A percentile compares a stretch with the other conserved stretches of the same genome.
Conservation (phyloP, 2,329 filamentous ascomycete species). For the Penicillium glabrum region DNA sequence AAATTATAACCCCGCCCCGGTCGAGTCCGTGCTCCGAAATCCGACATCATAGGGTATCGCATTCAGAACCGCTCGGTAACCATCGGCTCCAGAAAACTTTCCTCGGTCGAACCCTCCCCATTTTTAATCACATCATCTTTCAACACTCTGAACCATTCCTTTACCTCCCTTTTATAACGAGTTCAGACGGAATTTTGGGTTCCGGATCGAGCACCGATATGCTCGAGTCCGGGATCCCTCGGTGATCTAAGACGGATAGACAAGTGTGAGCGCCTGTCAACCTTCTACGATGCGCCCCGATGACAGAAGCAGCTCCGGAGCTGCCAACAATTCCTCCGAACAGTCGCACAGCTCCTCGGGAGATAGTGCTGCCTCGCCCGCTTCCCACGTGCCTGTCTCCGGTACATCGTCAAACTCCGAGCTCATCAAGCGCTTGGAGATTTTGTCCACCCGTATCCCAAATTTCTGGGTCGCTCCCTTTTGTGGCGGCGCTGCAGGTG, state of each 20-base stretch:
- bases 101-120: slow-evolving; percentile 6
- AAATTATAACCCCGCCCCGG: slow-evolving; percentile 23
- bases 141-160: background rate
- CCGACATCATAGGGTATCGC: slow-evolving; percentile 27
- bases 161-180: slow-evolving; percentile 2
- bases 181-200: slow-evolving; percentile 28
- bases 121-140: background rate
- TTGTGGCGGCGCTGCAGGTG: slow-evolving; percentile 82
- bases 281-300: slow-evolving; percentile 45
- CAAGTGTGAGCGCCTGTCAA: slow-evolving; percentile 36
- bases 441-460: slow-evolving; percentile 51
- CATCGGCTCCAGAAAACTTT: slow-evolving; percentile 23
- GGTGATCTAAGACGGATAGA: slow-evolving; percentile 41
- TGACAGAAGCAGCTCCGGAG: slow-evolving; percentile 39
- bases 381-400: slow-evolving; percentile 27
- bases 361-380: slow-evolving; percentile 23
- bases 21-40: slow-evolving; percentile 26
- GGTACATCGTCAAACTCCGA: slow-evolving; percentile 28
- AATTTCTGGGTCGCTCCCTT: slow-evolving; percentile 71
- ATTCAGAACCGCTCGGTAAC: slow-evolving; percentile 27
- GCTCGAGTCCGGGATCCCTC: slow-evolving; percentile 43
- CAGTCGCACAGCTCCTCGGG: slow-evolving; percentile 24
- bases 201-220: slow-evolving; percentile 44
- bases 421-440: slow-evolving; percentile 39
- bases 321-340: slow-evolving; percentile 31